Base-by-base conservation (phyloP, 352 stramenopile genomes). In the Pythium grandisporangium region DNA sequence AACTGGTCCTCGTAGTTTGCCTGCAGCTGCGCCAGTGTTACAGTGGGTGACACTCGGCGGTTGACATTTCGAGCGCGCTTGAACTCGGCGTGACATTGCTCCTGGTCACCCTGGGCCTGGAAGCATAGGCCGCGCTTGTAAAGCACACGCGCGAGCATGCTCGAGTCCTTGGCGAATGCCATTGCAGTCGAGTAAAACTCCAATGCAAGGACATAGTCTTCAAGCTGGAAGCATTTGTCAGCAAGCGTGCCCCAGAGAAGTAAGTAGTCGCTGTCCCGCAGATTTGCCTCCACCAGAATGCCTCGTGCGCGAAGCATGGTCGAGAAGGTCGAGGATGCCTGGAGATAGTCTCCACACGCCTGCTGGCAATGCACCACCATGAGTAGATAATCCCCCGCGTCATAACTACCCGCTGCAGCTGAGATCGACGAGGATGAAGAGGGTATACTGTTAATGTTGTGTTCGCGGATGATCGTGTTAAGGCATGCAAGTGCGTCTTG, bases 311-410 rank as follows among this genome's bases (percentile, higher is more conserved):
- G 55, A 7, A 87, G 43, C 17, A 83, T 45, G 1, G 53, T 45
- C 11, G 61, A 48, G 23, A 87, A 70, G 6, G 61, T 80, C 22
- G 58, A 39, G 1, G 70, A 68, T 23, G 74, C 69, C n/a, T 63
- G 51, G 4, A 76, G 30, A 38, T 69, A 81, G 37, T 87, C 69
- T 0, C 70, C 69, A 30, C 60, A 73, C 4, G 53, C 54, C 33
- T 87, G 70, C 30, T 84, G 74, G 24, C 66, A 76, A 30, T 81
- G 63, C 66, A 83, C 66, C 20, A 83, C 30, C 68, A 87, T 84
- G 38, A 87, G 41, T 6, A 62, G 44, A 37, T 83, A 84, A 37
- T 87, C 70, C 1, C 21, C 37, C 0, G 39, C 23, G 16, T 81
- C 63, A 30, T 83, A 87, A 21, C 45, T 19, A 13, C 21, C 30